Evolutionary conservation across 805 yeast genomes (phyloP), one percentile per base, ranked within the genome.

Genomic region (Saturnispora besseyi): DNA sequence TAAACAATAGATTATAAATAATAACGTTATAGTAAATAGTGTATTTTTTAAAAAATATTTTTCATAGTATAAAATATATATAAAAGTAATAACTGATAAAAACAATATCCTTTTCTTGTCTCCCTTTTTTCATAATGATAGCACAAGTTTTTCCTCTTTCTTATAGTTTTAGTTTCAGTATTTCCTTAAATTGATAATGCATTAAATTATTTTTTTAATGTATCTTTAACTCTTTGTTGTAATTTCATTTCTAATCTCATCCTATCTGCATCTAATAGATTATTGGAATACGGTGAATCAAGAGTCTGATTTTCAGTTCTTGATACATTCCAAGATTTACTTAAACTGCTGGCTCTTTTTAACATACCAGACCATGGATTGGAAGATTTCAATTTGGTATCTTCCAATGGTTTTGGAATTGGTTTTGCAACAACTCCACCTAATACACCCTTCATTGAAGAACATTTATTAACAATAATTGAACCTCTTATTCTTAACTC

Each of bases 241-340:
- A 77, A 59, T 48, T 76, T 62, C 73, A 70, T 63, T 55, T 77
- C 82, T 51, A 77, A 51, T 45, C 81, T 60, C 13, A 69, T 63
- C 57, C 78, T 73, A 53, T 76, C 78, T 47, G 73, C 73, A 47
- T 73, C 65, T 33, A 41, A 49, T n/a, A 21, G 11, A 34, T 31
- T n/a, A 29, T 41, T 13, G 7, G 31, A 29, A 34, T 24, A 13
- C 8, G 30, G n/a, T 11, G 46, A 15, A 7, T 38, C 42, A 12
- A n/a, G n/a, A 22, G 24, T 33, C 11, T 31, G 49, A 12, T 38
- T 48, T 53, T 42, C 48, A 50, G 55, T 53, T 2, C 55, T 50
- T 8, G 59, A 53, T 11, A 15, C 13, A 10, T n/a, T 28, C 50
- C 50, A 48, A 9, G 38, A 12, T 33, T 32, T 41, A 34, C 43